Conservation (phyloP, 805 yeast genomes). For the Candida sithepensis region DNA sequence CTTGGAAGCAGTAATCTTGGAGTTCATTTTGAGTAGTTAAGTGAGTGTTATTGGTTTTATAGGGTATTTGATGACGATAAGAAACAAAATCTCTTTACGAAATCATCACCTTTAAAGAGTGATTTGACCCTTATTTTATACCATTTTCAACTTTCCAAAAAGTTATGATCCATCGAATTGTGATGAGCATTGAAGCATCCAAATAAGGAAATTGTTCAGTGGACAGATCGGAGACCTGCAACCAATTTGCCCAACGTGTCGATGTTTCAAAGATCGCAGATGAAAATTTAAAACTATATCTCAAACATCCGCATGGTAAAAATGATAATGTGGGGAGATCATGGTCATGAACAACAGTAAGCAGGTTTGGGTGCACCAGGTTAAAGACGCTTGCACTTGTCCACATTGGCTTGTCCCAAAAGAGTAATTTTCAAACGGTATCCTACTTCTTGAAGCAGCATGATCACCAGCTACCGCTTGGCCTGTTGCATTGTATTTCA, state of each 20-base stretch:
- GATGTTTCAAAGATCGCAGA: too few relatives aligned
- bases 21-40: constrained; percentile 1
- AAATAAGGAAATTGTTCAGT: not conserved
- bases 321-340: too few relatives aligned
- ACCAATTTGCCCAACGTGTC: too few relatives aligned
- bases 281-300: too few relatives aligned
- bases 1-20: not conserved
- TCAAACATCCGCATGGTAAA: too few relatives aligned
- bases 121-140: not conserved
- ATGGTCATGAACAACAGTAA: too few relatives aligned
- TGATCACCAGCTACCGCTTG: too few relatives aligned
- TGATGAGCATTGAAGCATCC: not conserved
- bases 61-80: not conserved
- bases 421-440: not conserved
- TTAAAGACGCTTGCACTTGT: too few relatives aligned
- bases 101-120: too few relatives aligned
- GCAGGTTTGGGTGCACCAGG: too few relatives aligned
- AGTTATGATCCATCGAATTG: not conserved
- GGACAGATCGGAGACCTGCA: too few relatives aligned
- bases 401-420: not conserved
- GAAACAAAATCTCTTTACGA: not conserved
- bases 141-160: not conserved
- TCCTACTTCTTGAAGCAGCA: not conserved
- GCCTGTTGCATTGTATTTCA: too few relatives aligned
- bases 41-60: not conserved